These are phyloP conservation scores for Xylona heveae DNA, from an alignment of 495 filamentous ascomycete species.

Conservation along the genomic window DNA sequence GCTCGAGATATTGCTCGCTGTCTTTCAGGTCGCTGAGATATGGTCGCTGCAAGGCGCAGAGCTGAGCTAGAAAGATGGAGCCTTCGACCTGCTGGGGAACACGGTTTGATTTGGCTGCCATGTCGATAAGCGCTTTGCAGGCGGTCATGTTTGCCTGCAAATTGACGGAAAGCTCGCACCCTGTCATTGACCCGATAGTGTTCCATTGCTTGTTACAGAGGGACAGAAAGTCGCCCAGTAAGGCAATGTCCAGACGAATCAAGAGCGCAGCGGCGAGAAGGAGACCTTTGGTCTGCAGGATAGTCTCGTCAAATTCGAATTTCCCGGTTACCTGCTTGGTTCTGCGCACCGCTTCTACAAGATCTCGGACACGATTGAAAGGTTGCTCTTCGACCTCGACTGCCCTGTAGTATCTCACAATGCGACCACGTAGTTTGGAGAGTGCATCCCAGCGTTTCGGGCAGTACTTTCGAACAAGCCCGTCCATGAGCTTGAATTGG, in stretches of 20 bases:
- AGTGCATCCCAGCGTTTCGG: slow-evolving; percentile 20
- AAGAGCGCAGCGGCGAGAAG: slow-evolving; percentile 28
- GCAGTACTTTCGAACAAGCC: no score
- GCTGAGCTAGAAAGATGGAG: slow-evolving; percentile 15
- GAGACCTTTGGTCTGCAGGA: slow-evolving; percentile 24
- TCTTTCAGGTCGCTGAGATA: slow-evolving; percentile 3
- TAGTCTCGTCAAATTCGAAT: slow-evolving; percentile 21
- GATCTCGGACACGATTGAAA: slow-evolving; percentile 28
- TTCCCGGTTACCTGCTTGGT: slow-evolving; percentile 12
- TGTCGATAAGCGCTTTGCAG: slow-evolving; percentile 10
- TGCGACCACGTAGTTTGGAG: slow-evolving; percentile 17
- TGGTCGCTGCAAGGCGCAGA: slow-evolving; percentile 13
- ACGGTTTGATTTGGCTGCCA: slow-evolving; percentile 7
- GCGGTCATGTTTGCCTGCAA: slow-evolving; percentile 7
- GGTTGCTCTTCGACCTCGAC: slow-evolving; percentile 36
- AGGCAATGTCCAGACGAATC: slow-evolving; percentile 30
- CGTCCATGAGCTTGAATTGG: no score
- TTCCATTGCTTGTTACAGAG: no score
- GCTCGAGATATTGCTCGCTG: slow-evolving; percentile 5
- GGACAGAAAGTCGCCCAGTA: slow-evolving; percentile 31
- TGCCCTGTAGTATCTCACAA: slow-evolving; percentile 21
- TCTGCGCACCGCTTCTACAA: slow-evolving; percentile 27
- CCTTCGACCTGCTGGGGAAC: slow-evolving; percentile 14
- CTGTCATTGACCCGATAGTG: slow-evolving; percentile 19
- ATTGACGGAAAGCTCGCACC: slow-evolving; percentile 14